Conservation (phyloP, 345 rosid species). For the Psidium guajava region DNA sequence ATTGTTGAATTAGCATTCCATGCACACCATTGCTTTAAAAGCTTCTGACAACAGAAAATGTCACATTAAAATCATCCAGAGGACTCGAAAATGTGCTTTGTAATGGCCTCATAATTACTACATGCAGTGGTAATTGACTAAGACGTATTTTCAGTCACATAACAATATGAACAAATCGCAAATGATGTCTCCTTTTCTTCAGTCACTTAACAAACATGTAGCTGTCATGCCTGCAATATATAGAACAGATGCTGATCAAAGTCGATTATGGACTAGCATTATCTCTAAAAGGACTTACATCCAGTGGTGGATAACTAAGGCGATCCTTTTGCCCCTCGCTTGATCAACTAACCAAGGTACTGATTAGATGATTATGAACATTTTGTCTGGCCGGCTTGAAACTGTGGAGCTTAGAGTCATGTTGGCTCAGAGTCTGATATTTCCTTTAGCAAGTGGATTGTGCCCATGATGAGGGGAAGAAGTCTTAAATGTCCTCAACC, state of each 20-base stretch:
- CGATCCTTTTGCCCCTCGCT: neutral
- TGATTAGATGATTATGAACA: neutral
- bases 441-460: neutral
- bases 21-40: neutral
- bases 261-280: neutral
- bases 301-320: neutral
- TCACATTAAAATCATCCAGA: neutral
- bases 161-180: neutral
- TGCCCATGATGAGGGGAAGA: neutral
- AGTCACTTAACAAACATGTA: neutral
- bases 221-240: neutral
- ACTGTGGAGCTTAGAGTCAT: neutral
- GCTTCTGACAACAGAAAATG: neutral
- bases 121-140: neutral
- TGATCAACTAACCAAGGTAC: neutral
- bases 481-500: neutral
- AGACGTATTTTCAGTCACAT: neutral
- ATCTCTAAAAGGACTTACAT: neutral
- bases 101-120: neutral
- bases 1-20: neutral
- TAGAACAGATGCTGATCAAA: neutral
- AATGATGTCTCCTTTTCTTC: neutral
- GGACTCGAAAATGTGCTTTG: neutral
- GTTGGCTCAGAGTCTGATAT: neutral
- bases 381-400: neutral